Conservation (phyloP, 164 flowering plant species). For the Umbilicus rupestris region DNA sequence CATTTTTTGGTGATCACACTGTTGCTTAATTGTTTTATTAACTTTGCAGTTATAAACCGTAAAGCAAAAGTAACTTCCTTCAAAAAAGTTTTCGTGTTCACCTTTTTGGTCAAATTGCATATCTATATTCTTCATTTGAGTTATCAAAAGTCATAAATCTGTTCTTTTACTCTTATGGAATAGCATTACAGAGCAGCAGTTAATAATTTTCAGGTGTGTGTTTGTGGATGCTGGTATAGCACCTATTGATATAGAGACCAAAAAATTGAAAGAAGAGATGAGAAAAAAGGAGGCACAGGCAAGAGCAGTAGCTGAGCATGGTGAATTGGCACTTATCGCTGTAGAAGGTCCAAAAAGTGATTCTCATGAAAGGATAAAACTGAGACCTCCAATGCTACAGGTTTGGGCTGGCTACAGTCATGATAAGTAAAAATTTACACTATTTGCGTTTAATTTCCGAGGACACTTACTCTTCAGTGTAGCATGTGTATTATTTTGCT, state of each 20-base stretch:
- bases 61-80: too few relatives aligned
- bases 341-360: constrained; percentile 66
- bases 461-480: neutral
- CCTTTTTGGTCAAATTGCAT: too few relatives aligned
- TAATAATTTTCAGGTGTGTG: constrained; percentile 50
- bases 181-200: neutral
- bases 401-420: constrained; percentile 12
- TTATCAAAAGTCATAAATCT: too few relatives aligned
- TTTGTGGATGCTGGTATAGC: constrained; percentile 99
- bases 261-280: constrained; percentile 77
- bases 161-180: neutral
- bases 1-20: too few relatives aligned
- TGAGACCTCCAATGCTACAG: constrained; percentile 98
- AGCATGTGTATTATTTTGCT: neutral
- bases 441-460: neutral
- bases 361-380: constrained; percentile 55
- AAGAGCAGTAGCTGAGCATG: constrained; percentile 88
- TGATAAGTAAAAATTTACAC: neutral
- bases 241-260: constrained; percentile 82
- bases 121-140: too few relatives aligned
- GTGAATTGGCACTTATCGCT: constrained; percentile 81
- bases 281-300: constrained; percentile 61
- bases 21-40: too few relatives aligned
- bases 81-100: too few relatives aligned
- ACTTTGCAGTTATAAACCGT: too few relatives aligned